Conservation (phyloP, 192 early-diverging fungal genomes). For the Diversispora epigaea region DNA sequence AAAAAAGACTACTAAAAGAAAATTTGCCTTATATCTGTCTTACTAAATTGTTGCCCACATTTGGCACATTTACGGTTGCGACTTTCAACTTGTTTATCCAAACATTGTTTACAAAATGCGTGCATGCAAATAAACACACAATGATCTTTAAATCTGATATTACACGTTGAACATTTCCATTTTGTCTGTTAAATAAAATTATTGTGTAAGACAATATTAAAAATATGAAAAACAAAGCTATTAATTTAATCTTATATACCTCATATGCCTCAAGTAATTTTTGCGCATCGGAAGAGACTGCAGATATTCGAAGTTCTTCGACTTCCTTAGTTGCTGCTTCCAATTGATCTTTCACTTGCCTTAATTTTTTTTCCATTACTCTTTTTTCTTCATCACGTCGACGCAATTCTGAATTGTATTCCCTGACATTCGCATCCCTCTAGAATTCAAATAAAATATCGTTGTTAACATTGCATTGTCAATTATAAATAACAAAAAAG, state of each 20-base stretch:
- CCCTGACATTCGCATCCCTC: background rate
- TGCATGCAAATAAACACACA: constrained; percentile 86
- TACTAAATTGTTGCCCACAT: constrained; percentile 70
- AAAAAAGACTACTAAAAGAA: background rate
- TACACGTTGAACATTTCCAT: constrained; percentile 84
- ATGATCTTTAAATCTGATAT: constrained; percentile 76
- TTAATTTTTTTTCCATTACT: constrained; percentile 2
- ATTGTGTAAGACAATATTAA: too few relatives aligned
- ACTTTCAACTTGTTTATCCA: constrained; percentile 75
- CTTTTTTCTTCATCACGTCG: background rate
- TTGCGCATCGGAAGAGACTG: background rate
- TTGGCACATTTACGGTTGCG: constrained; percentile 89
- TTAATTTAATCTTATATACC: constrained; percentile 5
- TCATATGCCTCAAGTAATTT: constrained; percentile 15
- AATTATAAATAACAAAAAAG: background rate
- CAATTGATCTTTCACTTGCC: background rate
- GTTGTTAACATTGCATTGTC: background rate
- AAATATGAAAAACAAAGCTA: too few relatives aligned
- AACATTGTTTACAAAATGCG: constrained; percentile 86
- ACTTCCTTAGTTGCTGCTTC: background rate
- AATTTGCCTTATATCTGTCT: constrained; percentile 6
- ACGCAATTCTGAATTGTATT: background rate
- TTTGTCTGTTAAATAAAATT: constrained; percentile 52
- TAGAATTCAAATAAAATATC: background rate
- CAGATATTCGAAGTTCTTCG: background rate